A percentile compares a stretch with the other conserved stretches of the same genome.
Conservation (phyloP, 139 green algal species). For the Asterochloris erici region DNA sequence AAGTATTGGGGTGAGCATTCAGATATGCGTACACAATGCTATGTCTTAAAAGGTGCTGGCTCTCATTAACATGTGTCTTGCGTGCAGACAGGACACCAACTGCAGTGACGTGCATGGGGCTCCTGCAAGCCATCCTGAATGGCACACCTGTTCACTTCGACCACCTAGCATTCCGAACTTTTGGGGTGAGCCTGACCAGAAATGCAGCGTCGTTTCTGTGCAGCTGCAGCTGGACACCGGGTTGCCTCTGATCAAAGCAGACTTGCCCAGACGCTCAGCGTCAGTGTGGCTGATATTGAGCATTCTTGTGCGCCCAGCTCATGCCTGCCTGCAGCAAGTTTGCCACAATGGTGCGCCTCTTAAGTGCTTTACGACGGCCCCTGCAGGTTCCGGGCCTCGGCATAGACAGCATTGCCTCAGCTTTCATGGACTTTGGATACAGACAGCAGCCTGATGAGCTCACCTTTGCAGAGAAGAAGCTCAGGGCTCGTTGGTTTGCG, state of each 20-base stretch:
- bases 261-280: background rate
- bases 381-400: conserved; percentile 27
- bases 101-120: conserved; percentile 19
- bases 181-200: conserved; percentile 11
- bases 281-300: background rate
- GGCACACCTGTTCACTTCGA: conserved; percentile 26
- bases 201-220: background rate
- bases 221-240: background rate
- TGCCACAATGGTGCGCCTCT: background rate
- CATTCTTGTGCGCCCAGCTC: background rate
- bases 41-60: background rate
- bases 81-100: conserved; percentile 30
- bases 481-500: conserved; percentile 31
- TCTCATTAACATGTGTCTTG: background rate
- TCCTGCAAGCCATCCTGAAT: conserved; percentile 13
- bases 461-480: conserved; percentile 36
- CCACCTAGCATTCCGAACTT: conserved; percentile 42
- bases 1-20: conserved; percentile 30
- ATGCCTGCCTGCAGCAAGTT: background rate
- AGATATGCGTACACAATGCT: background rate
- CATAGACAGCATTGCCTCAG: conserved; percentile 22
- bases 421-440: conserved; percentile 42
- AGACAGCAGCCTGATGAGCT: conserved; percentile 19
- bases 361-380: background rate
- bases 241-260: background rate